Conservation (phyloP, 2,329 filamentous ascomycete genomes). For the Colletotrichum orchidophilum region DNA sequence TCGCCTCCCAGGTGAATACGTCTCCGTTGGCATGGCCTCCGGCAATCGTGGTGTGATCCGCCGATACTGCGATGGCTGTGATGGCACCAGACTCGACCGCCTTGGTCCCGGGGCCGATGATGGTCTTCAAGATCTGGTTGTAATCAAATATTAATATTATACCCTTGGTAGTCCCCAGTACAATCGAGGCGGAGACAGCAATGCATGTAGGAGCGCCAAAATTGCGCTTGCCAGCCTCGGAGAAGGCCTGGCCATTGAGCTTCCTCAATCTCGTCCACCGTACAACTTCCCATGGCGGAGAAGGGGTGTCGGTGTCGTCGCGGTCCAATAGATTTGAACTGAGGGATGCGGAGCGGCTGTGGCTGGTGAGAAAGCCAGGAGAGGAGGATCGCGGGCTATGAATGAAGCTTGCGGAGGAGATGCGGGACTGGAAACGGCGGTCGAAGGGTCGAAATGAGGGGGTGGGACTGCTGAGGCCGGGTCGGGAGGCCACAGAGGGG, state of each 20-base stretch:
- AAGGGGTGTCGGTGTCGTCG: conserved; percentile 74
- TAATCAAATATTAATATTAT: conserved; percentile 97
- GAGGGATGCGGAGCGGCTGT: conserved; percentile 84
- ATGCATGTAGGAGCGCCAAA: conserved; percentile 93
- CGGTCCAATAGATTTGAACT: conserved; percentile 74
- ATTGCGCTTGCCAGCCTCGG: conserved; percentile 89
- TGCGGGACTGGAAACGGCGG: conserved; percentile 88
- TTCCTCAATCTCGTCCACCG: conserved; percentile 95
- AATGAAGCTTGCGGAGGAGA: conserved; percentile 68
- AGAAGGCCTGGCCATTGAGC: conserved; percentile 89
- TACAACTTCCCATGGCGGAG: conserved; percentile 95
- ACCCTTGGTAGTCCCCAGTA: conserved; percentile 92
- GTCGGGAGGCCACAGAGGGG: conserved; percentile 73
- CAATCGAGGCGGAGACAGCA: conserved; percentile 86
- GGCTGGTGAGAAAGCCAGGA: conserved; percentile 78
- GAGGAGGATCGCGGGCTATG: conserved; percentile 76
- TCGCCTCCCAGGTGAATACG: conserved; percentile 97
- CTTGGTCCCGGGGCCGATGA: conserved; percentile 93
- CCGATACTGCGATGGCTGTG: conserved; percentile 88
- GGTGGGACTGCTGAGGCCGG: conserved; percentile 74
- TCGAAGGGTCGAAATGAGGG: conserved; percentile 94
- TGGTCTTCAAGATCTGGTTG: conserved; percentile 92
- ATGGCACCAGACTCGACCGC: conserved; percentile 91
- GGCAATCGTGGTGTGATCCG: conserved; percentile 91
- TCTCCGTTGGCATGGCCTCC: conserved; percentile 88